Evolutionary conservation across 2,329 filamentous ascomycete species (phyloP).

Genomic region (Beauveria brongniartii): DNA sequence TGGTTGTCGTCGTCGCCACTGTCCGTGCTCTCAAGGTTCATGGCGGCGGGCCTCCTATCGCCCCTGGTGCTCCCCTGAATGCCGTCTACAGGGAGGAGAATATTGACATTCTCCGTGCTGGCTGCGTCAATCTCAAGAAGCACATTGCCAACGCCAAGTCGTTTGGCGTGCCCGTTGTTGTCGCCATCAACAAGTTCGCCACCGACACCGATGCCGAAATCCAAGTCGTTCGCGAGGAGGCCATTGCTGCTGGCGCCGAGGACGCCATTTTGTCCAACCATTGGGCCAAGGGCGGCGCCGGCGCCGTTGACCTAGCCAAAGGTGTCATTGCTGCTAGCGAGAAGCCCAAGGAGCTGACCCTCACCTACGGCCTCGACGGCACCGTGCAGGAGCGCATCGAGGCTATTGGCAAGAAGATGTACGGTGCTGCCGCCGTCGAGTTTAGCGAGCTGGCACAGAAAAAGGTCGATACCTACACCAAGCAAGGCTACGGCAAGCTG

Average conservation of each 20-base stretch:
- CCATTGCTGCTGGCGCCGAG: conserved; percentile 83
- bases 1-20: conserved; percentile 90
- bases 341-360: conserved; percentile 78
- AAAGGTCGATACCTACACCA: conserved; percentile 92
- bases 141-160: conserved; percentile 84
- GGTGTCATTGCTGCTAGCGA: conserved; percentile 76
- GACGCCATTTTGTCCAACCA: conserved; percentile 92
- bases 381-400: conserved; percentile 85
- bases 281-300: conserved; percentile 91
- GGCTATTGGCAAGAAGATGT: conserved; percentile 85
- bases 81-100: conserved; percentile 92
- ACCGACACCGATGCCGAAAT: conserved; percentile 93
- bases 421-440: conserved; percentile 81
- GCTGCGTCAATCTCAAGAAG: conserved; percentile 91
- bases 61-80: conserved; percentile 74
- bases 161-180: conserved; percentile 89
- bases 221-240: conserved; percentile 79
- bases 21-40: conserved; percentile 95
- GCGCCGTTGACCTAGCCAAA: conserved; percentile 80
- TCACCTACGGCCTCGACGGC: conserved; percentile 75
- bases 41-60: conserved; percentile 89
- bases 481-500: conserved; percentile 84
- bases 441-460: conserved; percentile 91
- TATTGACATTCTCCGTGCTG: conserved; percentile 78
- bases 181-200: conserved; percentile 94